These are phyloP conservation scores for Talaromyces pinophilus DNA, from an alignment of 2,329 filamentous ascomycete species.

Conservation along the genomic window DNA sequence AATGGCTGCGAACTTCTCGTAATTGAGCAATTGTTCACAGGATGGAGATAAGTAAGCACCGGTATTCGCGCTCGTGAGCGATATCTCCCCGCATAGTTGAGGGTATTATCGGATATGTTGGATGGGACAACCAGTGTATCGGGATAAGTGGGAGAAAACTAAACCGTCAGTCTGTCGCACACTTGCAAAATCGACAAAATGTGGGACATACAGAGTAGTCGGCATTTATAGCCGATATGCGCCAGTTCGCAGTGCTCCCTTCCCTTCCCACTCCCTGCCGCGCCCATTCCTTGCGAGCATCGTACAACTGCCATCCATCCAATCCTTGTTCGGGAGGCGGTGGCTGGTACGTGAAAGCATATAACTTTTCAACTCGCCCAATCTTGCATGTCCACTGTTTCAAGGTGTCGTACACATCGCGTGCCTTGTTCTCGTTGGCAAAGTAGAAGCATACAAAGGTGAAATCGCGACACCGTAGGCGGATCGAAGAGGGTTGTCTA, in stretches of 20 bases:
- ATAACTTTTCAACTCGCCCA: slow-evolving; percentile 80
- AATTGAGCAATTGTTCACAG: slow-evolving; percentile 94
- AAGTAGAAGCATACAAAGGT: slow-evolving; percentile 93
- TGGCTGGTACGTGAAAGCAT: slow-evolving; percentile 84
- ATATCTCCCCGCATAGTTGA: slow-evolving; percentile 89
- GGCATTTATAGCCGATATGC: slow-evolving; percentile 83
- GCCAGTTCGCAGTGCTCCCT: slow-evolving; percentile 77
- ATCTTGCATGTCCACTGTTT: slow-evolving; percentile 77
- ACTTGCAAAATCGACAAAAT: too few species aligned
- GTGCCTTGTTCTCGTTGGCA: slow-evolving; percentile 68
- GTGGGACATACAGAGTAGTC: slow-evolving; percentile 63
- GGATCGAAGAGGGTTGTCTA: slow-evolving; percentile 75
- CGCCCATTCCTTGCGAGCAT: slow-evolving; percentile 80
- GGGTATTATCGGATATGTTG: slow-evolving; percentile 90
- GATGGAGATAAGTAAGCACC: slow-evolving; percentile 89
- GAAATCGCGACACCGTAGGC: slow-evolving; percentile 89
- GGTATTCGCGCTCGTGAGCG: slow-evolving; percentile 88
- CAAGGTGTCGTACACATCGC: slow-evolving; percentile 86
- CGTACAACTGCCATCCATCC: slow-evolving; percentile 82
- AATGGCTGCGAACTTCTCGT: slow-evolving; percentile 91
- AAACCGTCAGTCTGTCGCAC: slow-evolving; percentile 8
- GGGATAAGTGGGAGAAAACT: slow-evolving; percentile 92
- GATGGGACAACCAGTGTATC: slow-evolving; percentile 80
- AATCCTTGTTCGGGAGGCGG: slow-evolving; percentile 70
- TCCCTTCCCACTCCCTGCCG: slow-evolving; percentile 85